Conservation (phyloP, 306 rosid genomes). For the Lupinus albus region DNA sequence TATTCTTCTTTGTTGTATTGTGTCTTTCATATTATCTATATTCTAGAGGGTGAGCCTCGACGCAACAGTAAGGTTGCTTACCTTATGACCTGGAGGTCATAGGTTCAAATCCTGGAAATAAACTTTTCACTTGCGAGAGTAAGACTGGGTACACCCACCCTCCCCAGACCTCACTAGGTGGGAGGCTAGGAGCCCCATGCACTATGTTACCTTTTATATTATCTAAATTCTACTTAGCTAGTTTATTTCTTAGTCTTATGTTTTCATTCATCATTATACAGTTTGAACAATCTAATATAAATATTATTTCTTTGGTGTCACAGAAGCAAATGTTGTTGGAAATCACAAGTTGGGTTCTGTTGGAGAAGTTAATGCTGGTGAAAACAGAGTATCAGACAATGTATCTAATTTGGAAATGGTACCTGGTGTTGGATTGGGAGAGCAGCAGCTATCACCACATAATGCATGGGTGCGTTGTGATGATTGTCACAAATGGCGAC, state of each 20-base stretch:
- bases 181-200: too few species aligned
- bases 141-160: too few species aligned
- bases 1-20: slow-evolving; percentile 1
- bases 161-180: too few species aligned
- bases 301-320: slow-evolving; percentile 35
- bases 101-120: too few species aligned
- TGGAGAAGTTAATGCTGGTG: slow-evolving; percentile 45
- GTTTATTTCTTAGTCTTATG: slow-evolving; percentile 35
- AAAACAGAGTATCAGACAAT: slow-evolving; percentile 42
- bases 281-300: slow-evolving; percentile 22
- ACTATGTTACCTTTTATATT: too few species aligned
- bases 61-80: too few species aligned
- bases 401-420: slow-evolving; percentile 46
- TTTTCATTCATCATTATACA: slow-evolving; percentile 27
- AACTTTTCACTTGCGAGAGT: too few species aligned
- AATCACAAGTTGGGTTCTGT: slow-evolving; percentile 47
- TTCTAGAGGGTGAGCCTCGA: too few species aligned
- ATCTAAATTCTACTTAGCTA: slow-evolving; percentile 18
- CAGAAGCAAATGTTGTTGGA: slow-evolving; percentile 52
- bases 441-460: slow-evolving; percentile 57
- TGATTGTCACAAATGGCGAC: slow-evolving; percentile 96
- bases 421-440: slow-evolving; percentile 53
- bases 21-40: slow-evolving; percentile 31
- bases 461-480: slow-evolving; percentile 98
- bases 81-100: too few species aligned